These are phyloP conservation scores for Paracorniculantispora psalliotae DNA, from an alignment of 2,329 filamentous ascomycete species.

Conservation along the genomic window DNA sequence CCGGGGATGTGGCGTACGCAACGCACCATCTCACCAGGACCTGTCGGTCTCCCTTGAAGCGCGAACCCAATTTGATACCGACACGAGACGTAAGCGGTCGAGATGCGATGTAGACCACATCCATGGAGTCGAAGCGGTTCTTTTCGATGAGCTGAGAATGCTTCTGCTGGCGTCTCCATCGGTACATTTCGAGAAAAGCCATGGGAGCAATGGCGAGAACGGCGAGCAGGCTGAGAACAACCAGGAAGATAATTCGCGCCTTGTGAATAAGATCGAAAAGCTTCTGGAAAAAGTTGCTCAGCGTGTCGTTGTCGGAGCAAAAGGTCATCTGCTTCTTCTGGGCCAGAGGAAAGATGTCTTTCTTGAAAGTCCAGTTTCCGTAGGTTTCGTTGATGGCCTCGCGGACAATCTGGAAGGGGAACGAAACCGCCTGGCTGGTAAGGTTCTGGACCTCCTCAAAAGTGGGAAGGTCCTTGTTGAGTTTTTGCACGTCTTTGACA, in stretches of 20 bases:
- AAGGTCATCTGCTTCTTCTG: constrained; percentile 78
- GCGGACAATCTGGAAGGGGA: constrained; percentile 79
- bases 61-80: constrained; percentile 65
- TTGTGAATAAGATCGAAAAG: constrained; percentile 62
- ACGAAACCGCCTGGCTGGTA: constrained; percentile 66
- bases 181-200: constrained; percentile 72
- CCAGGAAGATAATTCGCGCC: constrained; percentile 71
- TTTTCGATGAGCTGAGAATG: constrained; percentile 61
- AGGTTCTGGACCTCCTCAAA: constrained; percentile 82
- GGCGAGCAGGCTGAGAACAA: constrained; percentile 66
- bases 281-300: constrained; percentile 76
- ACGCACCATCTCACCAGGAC: constrained; percentile 76
- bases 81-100: constrained; percentile 68
- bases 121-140: constrained; percentile 71
- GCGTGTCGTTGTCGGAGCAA: constrained; percentile 78
- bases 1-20: constrained; percentile 79
- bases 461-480: constrained; percentile 75
- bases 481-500: constrained; percentile 60
- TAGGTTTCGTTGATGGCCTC: constrained; percentile 65
- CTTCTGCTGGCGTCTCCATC: constrained; percentile 69
- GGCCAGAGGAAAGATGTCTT: constrained; percentile 73
- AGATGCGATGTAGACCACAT: constrained; percentile 82
- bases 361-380: constrained; percentile 71
- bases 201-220: constrained; percentile 71
- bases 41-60: constrained; percentile 61